Percentiles rank a stretch among this genome's conserved stretches.
Evolutionary conservation across 1,139 yeast genomes (phyloP).

Genomic region (Fermentozyma sake): DNA sequence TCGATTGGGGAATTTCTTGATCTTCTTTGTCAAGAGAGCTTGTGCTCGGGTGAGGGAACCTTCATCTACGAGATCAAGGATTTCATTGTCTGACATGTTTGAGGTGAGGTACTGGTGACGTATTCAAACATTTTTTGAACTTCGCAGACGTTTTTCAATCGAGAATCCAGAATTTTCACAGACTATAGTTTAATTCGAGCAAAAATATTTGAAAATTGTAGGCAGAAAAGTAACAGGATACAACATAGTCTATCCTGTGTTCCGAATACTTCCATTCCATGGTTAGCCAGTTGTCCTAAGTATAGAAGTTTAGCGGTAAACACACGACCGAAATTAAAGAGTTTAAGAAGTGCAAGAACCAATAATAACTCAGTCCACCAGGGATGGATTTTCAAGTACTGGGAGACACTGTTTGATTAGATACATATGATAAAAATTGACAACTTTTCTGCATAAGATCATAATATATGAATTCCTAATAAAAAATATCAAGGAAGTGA

Average conservation of each 20-base stretch:
- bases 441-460: too few species aligned
- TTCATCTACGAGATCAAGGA: constrained; percentile 45
- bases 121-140: background rate
- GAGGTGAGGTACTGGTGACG: constrained; percentile 1
- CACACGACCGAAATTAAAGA: too few species aligned
- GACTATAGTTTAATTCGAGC: background rate
- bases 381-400: too few species aligned
- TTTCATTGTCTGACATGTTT: constrained; percentile 22
- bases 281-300: too few species aligned
- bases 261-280: background rate
- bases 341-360: too few species aligned
- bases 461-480: too few species aligned
- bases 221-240: background rate
- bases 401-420: too few species aligned
- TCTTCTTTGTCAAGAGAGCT: constrained; percentile 43
- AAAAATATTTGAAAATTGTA: background rate
- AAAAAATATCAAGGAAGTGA: too few species aligned
- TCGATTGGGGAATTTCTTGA: constrained; percentile 52
- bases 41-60: constrained; percentile 55
- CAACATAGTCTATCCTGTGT: background rate
- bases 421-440: too few species aligned
- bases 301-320: too few species aligned
- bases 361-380: too few species aligned
- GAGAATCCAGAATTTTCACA: background rate
- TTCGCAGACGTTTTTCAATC: constrained; percentile 1